phyloP scores from a whole-genome alignment of 257 asterid species.

The Ilex aquifolium region DNA sequence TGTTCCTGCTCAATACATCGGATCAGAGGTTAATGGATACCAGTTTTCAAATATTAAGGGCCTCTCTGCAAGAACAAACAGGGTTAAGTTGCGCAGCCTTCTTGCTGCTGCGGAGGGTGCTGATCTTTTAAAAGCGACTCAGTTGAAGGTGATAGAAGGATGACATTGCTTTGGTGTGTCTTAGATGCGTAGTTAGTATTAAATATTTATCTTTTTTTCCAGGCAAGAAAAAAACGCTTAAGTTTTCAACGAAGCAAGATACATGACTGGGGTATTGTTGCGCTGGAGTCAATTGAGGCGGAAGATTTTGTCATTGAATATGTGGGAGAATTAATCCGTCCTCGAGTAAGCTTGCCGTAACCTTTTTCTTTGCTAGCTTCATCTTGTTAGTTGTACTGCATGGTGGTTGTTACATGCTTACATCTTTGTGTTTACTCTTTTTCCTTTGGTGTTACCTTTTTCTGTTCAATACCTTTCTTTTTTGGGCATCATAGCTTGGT shows the following conservation, averaged over 20 bases:
- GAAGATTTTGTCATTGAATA: slow-evolving; percentile 98
- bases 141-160: slow-evolving; percentile 60
- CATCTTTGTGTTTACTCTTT: no score
- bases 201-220: slow-evolving; percentile 16
- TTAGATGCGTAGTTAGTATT: slow-evolving; percentile 1
- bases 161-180: slow-evolving; percentile 12
- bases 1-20: slow-evolving; percentile 30
- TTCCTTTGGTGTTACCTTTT: background rate
- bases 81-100: slow-evolving; percentile 90
- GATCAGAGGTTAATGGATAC: slow-evolving; percentile 39
- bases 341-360: slow-evolving; percentile 53
- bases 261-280: slow-evolving; percentile 98
- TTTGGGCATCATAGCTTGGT: background rate
- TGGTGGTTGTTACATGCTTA: no score
- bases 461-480: background rate
- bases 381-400: no score
- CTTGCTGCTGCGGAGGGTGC: slow-evolving; percentile 99
- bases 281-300: slow-evolving; percentile 92
- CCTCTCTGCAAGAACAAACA: slow-evolving; percentile 91
- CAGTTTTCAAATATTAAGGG: slow-evolving; percentile 60
- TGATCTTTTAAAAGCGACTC: slow-evolving; percentile 92
- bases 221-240: slow-evolving; percentile 91
- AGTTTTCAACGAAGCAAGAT: slow-evolving; percentile 95
- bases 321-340: slow-evolving; percentile 97
- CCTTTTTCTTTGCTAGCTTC: background rate